Percentiles rank a stretch among this genome's conserved stretches.
Evolutionary conservation across 805 yeast genomes (phyloP).

Genomic region (Schwanniomyces occidentalis): DNA sequence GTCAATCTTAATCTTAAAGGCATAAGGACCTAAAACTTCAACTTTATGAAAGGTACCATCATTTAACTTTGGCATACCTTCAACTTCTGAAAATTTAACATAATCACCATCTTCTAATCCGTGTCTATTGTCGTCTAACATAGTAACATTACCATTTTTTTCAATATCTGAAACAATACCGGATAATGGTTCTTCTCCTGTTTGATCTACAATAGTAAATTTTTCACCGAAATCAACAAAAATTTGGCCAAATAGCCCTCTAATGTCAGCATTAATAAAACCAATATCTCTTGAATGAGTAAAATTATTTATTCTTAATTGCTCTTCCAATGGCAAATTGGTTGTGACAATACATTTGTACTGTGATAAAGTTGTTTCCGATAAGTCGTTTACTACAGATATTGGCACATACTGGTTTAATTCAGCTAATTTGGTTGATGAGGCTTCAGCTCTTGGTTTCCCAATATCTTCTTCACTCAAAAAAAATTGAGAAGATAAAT

Average conservation of each 20-base stretch:
- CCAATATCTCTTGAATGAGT: slow-evolving; percentile 75
- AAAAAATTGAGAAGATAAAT: slow-evolving; percentile 89
- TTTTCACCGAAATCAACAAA: slow-evolving; percentile 88
- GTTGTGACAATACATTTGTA: slow-evolving; percentile 89
- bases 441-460: slow-evolving; percentile 68
- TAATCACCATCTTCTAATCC: slow-evolving; percentile 90
- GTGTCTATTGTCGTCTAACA: slow-evolving; percentile 89
- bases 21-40: slow-evolving; percentile 91
- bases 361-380: slow-evolving; percentile 51
- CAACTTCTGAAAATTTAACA: slow-evolving; percentile 83
- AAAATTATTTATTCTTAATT: slow-evolving; percentile 68
- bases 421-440: slow-evolving; percentile 71
- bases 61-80: slow-evolving; percentile 74
- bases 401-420: slow-evolving; percentile 91
- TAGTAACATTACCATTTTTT: slow-evolving; percentile 85
- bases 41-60: slow-evolving; percentile 73
- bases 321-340: slow-evolving; percentile 67
- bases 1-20: slow-evolving; percentile 71
- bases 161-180: slow-evolving; percentile 93
- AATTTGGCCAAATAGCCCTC: slow-evolving; percentile 85
- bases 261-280: slow-evolving; percentile 76
- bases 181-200: slow-evolving; percentile 87
- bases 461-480: slow-evolving; percentile 74
- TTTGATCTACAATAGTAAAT: slow-evolving; percentile 78
- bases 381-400: slow-evolving; percentile 56